Evolutionary conservation across 495 filamentous ascomycete species (phyloP).

Genomic region (Penicillium verhagenii): DNA sequence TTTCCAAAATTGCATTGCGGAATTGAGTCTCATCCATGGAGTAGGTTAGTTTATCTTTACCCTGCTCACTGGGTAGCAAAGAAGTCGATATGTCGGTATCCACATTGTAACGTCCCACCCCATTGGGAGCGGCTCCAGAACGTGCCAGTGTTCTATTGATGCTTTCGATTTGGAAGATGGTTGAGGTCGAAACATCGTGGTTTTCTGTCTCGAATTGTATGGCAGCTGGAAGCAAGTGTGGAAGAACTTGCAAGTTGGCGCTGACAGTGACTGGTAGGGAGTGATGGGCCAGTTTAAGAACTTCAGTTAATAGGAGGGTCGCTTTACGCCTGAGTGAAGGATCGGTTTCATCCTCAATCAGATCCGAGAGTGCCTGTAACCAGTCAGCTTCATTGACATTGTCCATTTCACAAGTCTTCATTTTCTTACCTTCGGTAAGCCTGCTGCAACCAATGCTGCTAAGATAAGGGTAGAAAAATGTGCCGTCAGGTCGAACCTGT

Average conservation of each 20-base stretch:
- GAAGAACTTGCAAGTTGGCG: slow-evolving; percentile 77
- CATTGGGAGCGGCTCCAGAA: slow-evolving; percentile 51
- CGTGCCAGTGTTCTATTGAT: slow-evolving; percentile 91
- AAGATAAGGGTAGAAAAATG: slow-evolving; percentile 92
- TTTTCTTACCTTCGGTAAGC: slow-evolving; percentile 63
- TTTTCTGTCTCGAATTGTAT: slow-evolving; percentile 65
- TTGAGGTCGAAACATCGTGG: slow-evolving; percentile 77
- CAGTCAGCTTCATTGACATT: slow-evolving; percentile 13
- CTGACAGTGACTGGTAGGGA: slow-evolving; percentile 79
- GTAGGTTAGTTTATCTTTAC: slow-evolving; percentile 68
- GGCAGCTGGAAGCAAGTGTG: slow-evolving; percentile 74
- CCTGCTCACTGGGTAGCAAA: slow-evolving; percentile 53
- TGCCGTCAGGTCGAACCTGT: slow-evolving; percentile 79
- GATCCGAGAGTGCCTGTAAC: slow-evolving; percentile 55
- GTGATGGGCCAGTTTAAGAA: slow-evolving; percentile 82
- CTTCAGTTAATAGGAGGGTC: slow-evolving; percentile 84
- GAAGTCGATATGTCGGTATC: slow-evolving; percentile 48
- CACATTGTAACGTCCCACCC: slow-evolving; percentile 40
- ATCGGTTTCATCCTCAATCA: slow-evolving; percentile 71
- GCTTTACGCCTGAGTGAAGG: slow-evolving; percentile 81
- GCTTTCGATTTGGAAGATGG: slow-evolving; percentile 96
- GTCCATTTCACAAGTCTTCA: not conserved
- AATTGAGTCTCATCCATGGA: slow-evolving; percentile 88
- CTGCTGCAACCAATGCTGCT: slow-evolving; percentile 80
- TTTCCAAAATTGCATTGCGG: slow-evolving; percentile 80